Percentiles rank a stretch among this genome's conserved stretches.
Conservation (phyloP, 2,329 filamentous ascomycete genomes). For the Trichoderma harzianum region DNA sequence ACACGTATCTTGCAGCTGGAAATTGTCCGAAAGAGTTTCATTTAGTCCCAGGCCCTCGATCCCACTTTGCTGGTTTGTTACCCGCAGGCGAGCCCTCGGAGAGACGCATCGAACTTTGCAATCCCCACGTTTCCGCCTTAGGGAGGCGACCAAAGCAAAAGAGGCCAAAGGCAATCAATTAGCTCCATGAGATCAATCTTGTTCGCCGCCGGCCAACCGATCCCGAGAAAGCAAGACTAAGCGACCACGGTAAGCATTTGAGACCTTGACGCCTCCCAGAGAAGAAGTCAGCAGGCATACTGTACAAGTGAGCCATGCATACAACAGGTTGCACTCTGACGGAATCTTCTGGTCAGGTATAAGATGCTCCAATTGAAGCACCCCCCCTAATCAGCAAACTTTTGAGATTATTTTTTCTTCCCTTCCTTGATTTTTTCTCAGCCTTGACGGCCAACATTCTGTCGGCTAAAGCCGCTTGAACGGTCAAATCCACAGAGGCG, state of each 20-base stretch:
- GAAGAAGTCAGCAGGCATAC: slow-evolving; percentile 6
- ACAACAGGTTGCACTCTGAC: neutral
- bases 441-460: neutral
- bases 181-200: slow-evolving; percentile 16
- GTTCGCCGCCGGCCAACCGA: slow-evolving; percentile 10
- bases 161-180: slow-evolving; percentile 3
- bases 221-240: slow-evolving; percentile 13
- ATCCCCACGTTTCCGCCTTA: slow-evolving; percentile 15
- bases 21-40: slow-evolving; percentile 11
- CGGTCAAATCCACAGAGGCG: neutral
- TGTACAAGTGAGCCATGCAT: neutral
- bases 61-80: neutral
- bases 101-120: neutral
- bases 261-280: slow-evolving; percentile 15
- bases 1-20: neutral
- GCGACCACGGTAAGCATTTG: slow-evolving; percentile 7
- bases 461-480: neutral
- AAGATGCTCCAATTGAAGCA: neutral
- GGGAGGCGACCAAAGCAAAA: slow-evolving; percentile 9
- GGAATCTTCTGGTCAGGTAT: neutral
- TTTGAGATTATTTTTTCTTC: neutral
- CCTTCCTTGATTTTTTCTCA: neutral
- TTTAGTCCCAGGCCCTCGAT: slow-evolving; percentile 2
- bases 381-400: neutral
- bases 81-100: neutral